Evolutionary conservation across 73 alveolate genomes (phyloP).

Genomic region (Paramecium primaurelia): DNA sequence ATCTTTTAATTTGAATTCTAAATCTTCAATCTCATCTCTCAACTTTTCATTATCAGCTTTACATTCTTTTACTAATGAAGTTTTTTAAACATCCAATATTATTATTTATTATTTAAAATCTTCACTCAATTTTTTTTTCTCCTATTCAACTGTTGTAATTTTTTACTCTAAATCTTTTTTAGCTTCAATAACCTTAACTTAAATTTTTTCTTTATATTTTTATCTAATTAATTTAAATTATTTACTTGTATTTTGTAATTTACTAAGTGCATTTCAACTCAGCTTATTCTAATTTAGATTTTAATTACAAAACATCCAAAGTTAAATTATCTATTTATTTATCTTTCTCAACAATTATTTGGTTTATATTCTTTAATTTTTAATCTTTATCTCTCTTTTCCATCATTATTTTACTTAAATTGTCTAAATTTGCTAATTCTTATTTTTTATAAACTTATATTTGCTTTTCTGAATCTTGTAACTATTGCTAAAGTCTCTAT

Average conservation of each 20-base stretch:
- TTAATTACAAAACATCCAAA: background rate
- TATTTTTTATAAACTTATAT: background rate
- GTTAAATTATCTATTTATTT: conserved; percentile 8
- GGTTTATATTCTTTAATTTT: background rate
- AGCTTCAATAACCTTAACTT: background rate
- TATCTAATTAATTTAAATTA: background rate
- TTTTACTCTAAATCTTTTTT: background rate
- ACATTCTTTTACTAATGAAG: background rate
- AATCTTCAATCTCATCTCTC: conserved; percentile 29
- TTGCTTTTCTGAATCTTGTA: background rate
- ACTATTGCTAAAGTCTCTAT: background rate
- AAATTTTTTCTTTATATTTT: background rate
- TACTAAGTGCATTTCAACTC: background rate
- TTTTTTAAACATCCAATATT: conserved; percentile 5
- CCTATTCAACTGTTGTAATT: background rate
- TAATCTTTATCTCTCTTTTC: conserved; percentile 25
- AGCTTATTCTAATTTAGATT: background rate
- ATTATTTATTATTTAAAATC: background rate
- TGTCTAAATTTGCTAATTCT: background rate
- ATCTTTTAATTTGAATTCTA: conserved; percentile 35
- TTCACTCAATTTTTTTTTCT: background rate
- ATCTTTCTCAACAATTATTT: background rate
- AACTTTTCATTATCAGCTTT: conserved; percentile 4
- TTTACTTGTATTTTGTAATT: background rate
- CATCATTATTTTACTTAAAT: background rate